Conservation (phyloP, 495 filamentous ascomycete species). For the Aspergillus avenaceus region DNA sequence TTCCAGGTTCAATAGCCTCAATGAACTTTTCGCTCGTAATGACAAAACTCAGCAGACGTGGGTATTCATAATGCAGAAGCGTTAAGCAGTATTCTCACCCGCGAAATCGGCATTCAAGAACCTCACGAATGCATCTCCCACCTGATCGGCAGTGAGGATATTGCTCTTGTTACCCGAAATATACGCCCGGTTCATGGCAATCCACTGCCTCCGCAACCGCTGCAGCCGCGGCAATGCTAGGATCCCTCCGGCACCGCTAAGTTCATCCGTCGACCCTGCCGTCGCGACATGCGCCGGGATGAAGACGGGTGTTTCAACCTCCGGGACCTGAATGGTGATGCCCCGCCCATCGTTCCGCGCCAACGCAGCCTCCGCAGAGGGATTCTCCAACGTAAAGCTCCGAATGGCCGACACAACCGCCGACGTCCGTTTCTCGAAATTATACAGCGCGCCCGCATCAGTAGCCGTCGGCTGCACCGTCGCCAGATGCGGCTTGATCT, state of each 20-base stretch:
- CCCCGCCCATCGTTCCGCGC: slow-evolving; percentile 50
- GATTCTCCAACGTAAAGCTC: slow-evolving; percentile 46
- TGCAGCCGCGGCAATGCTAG: slow-evolving; percentile 75
- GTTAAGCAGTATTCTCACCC: slow-evolving; percentile 16
- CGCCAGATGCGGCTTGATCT: slow-evolving; percentile 72
- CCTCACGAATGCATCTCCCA: slow-evolving; percentile 45
- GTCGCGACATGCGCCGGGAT: slow-evolving; percentile 51
- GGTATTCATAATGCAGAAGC: not conserved
- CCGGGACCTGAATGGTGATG: slow-evolving; percentile 39
- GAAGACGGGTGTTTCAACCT: slow-evolving; percentile 32
- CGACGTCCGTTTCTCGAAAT: slow-evolving; percentile 79
- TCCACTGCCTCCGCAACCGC: slow-evolving; percentile 79
- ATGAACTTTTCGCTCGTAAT: not conserved
- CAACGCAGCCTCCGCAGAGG: slow-evolving; percentile 38
- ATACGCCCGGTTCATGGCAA: slow-evolving; percentile 63
- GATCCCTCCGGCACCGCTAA: slow-evolving; percentile 44
- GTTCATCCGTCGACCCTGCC: slow-evolving; percentile 37
- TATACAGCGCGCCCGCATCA: slow-evolving; percentile 76
- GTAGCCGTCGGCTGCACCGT: slow-evolving; percentile 67
- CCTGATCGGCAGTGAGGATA: slow-evolving; percentile 26
- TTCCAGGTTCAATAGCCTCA: not conserved
- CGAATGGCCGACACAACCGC: slow-evolving; percentile 73
- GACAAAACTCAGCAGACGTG: too few relatives aligned
- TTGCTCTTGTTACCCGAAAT: slow-evolving; percentile 26
- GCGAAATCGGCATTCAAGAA: slow-evolving; percentile 43